Percentiles rank a stretch among this genome's conserved stretches.
phyloP scores from a whole-genome alignment of 176 grass and related monocot genomes.

The Eragrostis curvula region DNA sequence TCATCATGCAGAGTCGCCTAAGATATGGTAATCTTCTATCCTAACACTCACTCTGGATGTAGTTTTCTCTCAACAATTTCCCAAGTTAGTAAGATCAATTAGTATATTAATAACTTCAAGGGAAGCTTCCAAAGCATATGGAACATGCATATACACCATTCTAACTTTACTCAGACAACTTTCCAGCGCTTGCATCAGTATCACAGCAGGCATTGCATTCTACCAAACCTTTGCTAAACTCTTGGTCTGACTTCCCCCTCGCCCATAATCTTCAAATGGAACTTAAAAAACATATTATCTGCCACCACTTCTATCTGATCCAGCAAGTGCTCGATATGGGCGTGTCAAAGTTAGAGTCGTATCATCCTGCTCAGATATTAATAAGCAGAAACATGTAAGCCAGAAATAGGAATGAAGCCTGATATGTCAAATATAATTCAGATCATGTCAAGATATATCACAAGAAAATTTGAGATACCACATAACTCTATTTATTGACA shows the following conservation, averaged over 20 bases:
- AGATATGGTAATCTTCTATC: too few relatives aligned
- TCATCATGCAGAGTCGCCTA: too few relatives aligned
- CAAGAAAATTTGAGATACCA: too few relatives aligned
- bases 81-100: too few relatives aligned
- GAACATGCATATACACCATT: neutral
- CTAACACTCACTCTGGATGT: too few relatives aligned
- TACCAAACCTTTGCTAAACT: neutral
- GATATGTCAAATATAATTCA: neutral
- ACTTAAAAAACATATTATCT: constrained; percentile 5
- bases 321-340: neutral
- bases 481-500: too few relatives aligned
- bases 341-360: neutral
- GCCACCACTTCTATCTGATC: neutral
- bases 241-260: neutral
- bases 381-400: neutral
- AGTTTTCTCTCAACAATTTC: too few relatives aligned
- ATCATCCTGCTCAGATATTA: neutral
- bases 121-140: neutral
- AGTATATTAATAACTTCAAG: neutral
- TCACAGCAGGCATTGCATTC: too few relatives aligned
- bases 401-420: neutral
- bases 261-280: neutral
- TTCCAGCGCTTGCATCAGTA: neutral
- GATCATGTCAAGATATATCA: neutral
- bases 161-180: neutral